Evolutionary conservation across 2,329 filamentous ascomycete species (phyloP).

Genomic region (Aspergillus aculeatus): DNA sequence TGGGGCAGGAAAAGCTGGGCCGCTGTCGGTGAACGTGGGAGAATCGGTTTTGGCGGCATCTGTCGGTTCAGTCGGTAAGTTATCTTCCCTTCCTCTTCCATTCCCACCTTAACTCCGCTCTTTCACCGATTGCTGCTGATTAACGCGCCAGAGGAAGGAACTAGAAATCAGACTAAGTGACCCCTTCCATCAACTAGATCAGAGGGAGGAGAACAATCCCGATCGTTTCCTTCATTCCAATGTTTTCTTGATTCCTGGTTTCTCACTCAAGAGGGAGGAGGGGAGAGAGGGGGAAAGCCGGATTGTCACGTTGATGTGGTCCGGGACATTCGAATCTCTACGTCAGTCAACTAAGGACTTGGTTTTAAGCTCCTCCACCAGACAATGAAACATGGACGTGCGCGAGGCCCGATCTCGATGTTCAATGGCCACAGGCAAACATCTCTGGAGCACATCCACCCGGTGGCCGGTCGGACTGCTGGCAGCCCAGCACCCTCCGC

Average conservation of each 20-base stretch:
- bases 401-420: background rate
- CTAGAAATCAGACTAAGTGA: background rate
- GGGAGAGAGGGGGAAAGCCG: background rate
- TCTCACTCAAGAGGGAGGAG: background rate
- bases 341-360: background rate
- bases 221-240: background rate
- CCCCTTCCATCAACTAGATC: background rate
- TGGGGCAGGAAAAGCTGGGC: background rate
- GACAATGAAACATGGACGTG: background rate
- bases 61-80: background rate
- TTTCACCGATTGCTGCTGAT: background rate
- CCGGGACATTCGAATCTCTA: background rate
- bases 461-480: background rate
- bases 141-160: background rate
- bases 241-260: background rate
- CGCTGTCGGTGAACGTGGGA: background rate
- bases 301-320: background rate
- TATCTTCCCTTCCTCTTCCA: background rate
- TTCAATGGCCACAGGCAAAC: background rate
- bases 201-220: background rate
- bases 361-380: background rate
- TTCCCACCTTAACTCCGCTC: background rate
- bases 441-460: background rate
- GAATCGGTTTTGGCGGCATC: too few species aligned
- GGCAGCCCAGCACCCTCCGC: too few species aligned